Evolutionary conservation across 495 filamentous ascomycete genomes (phyloP).

Genomic region (Penicillium riverlandense): DNA sequence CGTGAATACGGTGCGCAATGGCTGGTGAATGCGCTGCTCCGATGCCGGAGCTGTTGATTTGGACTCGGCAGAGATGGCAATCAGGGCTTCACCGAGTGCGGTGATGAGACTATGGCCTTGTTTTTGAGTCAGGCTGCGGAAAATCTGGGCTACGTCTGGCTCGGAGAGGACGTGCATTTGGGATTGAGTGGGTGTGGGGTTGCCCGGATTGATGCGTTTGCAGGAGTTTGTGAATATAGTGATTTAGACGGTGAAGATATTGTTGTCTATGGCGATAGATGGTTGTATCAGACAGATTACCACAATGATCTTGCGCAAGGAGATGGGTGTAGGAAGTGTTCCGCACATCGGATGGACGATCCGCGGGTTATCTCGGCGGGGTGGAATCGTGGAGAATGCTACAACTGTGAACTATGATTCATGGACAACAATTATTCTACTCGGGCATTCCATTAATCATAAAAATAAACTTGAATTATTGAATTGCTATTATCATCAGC

Average conservation of each 20-base stretch:
- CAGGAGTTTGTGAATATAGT: background rate
- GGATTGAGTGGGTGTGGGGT: background rate
- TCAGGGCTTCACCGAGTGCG: constrained; percentile 21
- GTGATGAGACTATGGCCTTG: constrained; percentile 30
- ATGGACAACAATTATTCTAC: no score
- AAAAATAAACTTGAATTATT: constrained; percentile 3
- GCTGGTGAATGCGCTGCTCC: constrained; percentile 53
- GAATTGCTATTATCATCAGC: constrained; percentile 14
- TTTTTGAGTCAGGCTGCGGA: constrained; percentile 22
- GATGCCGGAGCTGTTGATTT: constrained; percentile 8
- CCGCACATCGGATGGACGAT: no score
- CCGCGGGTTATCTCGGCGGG: no score
- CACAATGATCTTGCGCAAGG: no score
- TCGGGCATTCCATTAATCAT: background rate
- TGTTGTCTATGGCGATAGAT: no score
- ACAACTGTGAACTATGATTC: no score
- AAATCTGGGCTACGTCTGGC: constrained; percentile 27
- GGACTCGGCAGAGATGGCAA: constrained; percentile 22
- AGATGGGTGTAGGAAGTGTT: no score
- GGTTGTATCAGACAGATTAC: no score
- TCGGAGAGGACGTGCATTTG: constrained; percentile 41
- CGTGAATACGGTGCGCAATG: constrained; percentile 62
- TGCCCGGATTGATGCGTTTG: background rate
- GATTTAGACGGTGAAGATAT: no score
- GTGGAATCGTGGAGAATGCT: no score